These are phyloP conservation scores for Ichthyophthirius multifiliis DNA, from an alignment of 169 alveolate species.

Conservation along the genomic window DNA sequence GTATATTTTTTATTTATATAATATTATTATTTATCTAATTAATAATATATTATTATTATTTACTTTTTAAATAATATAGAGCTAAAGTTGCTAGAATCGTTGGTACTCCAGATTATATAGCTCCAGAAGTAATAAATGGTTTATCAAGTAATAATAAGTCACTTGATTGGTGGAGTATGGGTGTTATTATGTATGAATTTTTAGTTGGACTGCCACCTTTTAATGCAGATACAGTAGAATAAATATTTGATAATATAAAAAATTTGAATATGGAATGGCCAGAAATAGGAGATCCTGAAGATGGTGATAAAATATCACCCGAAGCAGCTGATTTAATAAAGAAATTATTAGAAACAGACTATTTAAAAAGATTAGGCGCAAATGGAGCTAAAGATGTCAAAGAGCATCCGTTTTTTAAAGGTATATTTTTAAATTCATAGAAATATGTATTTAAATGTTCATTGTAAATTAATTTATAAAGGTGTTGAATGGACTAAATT, in stretches of 20 bases:
- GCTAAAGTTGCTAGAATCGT: constrained; percentile 32
- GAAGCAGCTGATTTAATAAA: constrained; percentile 37
- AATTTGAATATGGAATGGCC: constrained; percentile 43
- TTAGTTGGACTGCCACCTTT: constrained; percentile 72
- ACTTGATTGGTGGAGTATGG: constrained; percentile 78
- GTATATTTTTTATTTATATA: too few relatives aligned
- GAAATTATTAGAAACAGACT: constrained; percentile 46
- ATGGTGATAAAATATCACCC: constrained; percentile 27
- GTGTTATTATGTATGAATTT: constrained; percentile 68
- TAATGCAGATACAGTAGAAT: constrained; percentile 47
- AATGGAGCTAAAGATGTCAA: constrained; percentile 74
- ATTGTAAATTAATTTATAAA: neutral
- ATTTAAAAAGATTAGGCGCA: constrained; percentile 66
- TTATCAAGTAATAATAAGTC: constrained; percentile 36
- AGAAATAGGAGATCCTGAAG: constrained; percentile 20
- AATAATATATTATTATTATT: too few relatives aligned
- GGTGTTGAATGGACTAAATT: constrained; percentile 79
- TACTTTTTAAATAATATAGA: neutral
- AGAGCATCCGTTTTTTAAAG: constrained; percentile 87
- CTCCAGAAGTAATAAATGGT: constrained; percentile 60
- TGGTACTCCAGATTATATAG: constrained; percentile 67
- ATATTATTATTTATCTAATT: too few relatives aligned
- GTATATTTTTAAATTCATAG: constrained; percentile 22
- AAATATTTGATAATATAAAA: constrained; percentile 56
- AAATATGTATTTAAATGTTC: neutral